Conservation (phyloP, 768 basidiomycete genomes). For the Lactarius hengduanensis region DNA sequence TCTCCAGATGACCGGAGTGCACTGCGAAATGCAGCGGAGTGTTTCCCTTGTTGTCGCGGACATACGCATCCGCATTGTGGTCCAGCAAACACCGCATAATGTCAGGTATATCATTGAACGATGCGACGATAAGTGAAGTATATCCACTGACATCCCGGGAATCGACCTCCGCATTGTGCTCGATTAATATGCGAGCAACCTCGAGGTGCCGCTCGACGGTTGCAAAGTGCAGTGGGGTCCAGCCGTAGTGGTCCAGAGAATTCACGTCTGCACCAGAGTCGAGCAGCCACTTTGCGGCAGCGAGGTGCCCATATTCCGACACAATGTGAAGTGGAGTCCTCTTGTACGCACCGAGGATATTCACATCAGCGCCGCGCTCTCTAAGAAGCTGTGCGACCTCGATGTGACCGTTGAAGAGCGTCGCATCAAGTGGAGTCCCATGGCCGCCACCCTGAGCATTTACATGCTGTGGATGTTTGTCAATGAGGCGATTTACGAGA, state of each 20-base stretch:
- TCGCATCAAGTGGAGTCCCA: background rate
- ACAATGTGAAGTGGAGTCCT: background rate
- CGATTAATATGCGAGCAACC: background rate
- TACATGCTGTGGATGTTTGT: background rate
- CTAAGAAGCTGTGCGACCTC: background rate
- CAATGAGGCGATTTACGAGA: background rate
- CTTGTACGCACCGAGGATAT: background rate
- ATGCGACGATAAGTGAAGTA: background rate
- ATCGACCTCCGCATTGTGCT: background rate
- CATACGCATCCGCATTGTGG: background rate
- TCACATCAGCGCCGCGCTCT: background rate
- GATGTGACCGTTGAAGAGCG: background rate
- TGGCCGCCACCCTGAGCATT: fast-evolving
- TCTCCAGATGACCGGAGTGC: fast-evolving
- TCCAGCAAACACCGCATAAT: background rate
- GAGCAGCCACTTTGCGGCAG: background rate
- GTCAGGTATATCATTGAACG: background rate
- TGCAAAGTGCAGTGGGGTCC: background rate
- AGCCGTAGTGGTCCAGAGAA: background rate
- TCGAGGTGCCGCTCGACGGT: background rate
- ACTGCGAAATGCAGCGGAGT: background rate
- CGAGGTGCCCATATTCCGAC: background rate
- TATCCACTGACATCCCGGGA: background rate
- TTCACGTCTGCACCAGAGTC: background rate
- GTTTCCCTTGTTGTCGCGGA: too few species aligned